These are phyloP conservation scores for Colletotrichum tropicale DNA, from an alignment of 2,329 filamentous ascomycete species.

Conservation along the genomic window DNA sequence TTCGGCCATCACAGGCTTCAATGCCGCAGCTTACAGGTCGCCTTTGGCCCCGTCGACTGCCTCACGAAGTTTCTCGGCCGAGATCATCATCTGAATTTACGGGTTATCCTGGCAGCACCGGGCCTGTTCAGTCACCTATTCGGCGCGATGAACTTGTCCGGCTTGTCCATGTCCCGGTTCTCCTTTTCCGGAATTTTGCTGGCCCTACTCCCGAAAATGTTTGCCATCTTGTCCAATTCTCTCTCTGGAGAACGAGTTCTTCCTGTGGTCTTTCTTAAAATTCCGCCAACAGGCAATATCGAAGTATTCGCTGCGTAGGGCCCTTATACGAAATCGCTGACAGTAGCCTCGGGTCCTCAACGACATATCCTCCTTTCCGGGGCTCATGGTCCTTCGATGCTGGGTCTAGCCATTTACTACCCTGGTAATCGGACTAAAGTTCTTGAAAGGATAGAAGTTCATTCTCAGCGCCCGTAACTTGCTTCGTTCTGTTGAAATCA, in stretches of 20 bases:
- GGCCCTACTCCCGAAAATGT: background rate
- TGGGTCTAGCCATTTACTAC: background rate
- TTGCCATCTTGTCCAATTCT: background rate
- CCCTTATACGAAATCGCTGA: background rate
- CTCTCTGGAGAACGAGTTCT: background rate
- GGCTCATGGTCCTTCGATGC: background rate
- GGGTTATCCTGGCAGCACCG: background rate
- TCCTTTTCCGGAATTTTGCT: rapidly evolving
- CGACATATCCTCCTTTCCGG: background rate
- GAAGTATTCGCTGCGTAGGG: background rate
- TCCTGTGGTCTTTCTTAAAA: background rate
- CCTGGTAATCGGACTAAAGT: background rate
- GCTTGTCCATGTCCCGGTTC: background rate
- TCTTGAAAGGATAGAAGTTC: background rate
- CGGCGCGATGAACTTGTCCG: background rate
- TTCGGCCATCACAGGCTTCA: background rate
- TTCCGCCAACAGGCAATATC: background rate
- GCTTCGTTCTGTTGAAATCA: background rate
- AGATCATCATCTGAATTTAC: background rate
- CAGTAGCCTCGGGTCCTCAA: background rate
- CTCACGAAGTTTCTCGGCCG: rapidly evolving
- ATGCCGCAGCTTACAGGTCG: background rate
- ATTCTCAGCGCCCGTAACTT: background rate
- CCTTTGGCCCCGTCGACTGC: rapidly evolving
- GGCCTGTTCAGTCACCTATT: background rate